phyloP scores from a whole-genome alignment of 192 early-diverging fungal genomes.

The Coemansia interrupta region DNA sequence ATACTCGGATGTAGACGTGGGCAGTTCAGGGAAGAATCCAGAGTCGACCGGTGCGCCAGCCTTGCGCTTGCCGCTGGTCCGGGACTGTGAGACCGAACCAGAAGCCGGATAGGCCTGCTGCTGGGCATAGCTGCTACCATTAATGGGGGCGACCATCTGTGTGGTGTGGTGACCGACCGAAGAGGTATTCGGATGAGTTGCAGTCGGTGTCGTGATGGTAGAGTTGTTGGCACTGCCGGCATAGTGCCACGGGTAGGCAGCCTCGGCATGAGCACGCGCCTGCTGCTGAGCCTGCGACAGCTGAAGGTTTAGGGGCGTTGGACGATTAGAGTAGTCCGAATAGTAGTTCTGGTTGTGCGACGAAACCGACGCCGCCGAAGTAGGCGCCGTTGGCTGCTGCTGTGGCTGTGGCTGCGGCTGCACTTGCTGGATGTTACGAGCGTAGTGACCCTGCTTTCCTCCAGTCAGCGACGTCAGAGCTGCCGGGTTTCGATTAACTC shows the following conservation, averaged over 20 bases:
- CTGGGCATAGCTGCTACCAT: slow-evolving; percentile 2
- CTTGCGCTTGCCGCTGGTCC: slow-evolving; percentile 37
- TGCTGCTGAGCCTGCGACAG: slow-evolving; percentile 3
- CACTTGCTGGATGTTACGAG: slow-evolving; percentile 19
- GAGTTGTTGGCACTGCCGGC: slow-evolving; percentile 5
- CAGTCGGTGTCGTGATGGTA: slow-evolving; percentile 6
- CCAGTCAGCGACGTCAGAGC: too few relatives aligned
- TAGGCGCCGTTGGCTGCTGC: not conserved
- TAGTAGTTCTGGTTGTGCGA: not conserved
- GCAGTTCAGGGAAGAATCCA: slow-evolving; percentile 41
- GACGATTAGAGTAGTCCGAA: slow-evolving; percentile 5
- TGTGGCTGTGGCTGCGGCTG: slow-evolving; percentile 12
- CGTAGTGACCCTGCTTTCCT: slow-evolving; percentile 20
- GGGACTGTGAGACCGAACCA: slow-evolving; percentile 11
- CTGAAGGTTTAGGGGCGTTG: not conserved
- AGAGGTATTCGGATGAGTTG: not conserved
- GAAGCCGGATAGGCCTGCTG: slow-evolving; percentile 6
- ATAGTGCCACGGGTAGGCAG: slow-evolving; percentile 27
- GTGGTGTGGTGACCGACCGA: not conserved
- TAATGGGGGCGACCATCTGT: slow-evolving; percentile 4
- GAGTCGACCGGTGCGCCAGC: slow-evolving; percentile 33
- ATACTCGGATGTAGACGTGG: slow-evolving; percentile 11
- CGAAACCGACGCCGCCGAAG: too few relatives aligned
- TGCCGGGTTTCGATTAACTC: too few relatives aligned
- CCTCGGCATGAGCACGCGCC: slow-evolving; percentile 10